A percentile compares a stretch with the other conserved stretches of the same genome.
These are phyloP conservation scores for Drosera capensis DNA, from an alignment of 148 eudicot species.

Conservation along the genomic window DNA sequence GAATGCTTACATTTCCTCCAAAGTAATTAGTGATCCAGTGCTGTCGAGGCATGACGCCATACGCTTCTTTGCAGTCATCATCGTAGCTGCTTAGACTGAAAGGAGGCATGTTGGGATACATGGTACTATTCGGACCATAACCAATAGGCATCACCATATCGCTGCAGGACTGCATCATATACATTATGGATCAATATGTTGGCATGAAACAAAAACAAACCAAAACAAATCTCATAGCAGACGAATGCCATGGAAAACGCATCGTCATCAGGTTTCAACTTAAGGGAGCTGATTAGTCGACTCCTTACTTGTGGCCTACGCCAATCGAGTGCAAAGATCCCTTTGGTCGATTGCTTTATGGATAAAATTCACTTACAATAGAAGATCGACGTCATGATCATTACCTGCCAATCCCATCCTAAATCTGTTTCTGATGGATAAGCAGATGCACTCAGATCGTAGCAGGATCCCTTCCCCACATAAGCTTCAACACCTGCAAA, in stretches of 20 bases:
- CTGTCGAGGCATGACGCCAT: constrained; percentile 15
- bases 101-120: constrained; percentile 26
- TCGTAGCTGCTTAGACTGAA: neutral
- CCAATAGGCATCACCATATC: constrained; percentile 48
- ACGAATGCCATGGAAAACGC: too few relatives aligned
- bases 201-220: neutral
- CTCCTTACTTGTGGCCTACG: too few relatives aligned
- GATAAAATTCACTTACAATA: too few relatives aligned
- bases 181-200: neutral
- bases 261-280: too few relatives aligned
- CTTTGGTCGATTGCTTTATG: too few relatives aligned
- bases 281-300: too few relatives aligned
- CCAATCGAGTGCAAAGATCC: too few relatives aligned
- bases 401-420: constrained; percentile 44
- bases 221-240: neutral
- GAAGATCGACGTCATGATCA: too few relatives aligned
- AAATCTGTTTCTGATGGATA: constrained; percentile 4
- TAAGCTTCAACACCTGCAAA: neutral
- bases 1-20: constrained; percentile 17
- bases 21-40: constrained; percentile 20
- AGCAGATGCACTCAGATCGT: neutral
- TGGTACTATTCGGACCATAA: constrained; percentile 16
- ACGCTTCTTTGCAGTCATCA: constrained; percentile 7
- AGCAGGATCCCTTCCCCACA: neutral
- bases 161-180: constrained; percentile 22